Conservation (phyloP, 139 green algal species). For the Marvania coccoides region DNA sequence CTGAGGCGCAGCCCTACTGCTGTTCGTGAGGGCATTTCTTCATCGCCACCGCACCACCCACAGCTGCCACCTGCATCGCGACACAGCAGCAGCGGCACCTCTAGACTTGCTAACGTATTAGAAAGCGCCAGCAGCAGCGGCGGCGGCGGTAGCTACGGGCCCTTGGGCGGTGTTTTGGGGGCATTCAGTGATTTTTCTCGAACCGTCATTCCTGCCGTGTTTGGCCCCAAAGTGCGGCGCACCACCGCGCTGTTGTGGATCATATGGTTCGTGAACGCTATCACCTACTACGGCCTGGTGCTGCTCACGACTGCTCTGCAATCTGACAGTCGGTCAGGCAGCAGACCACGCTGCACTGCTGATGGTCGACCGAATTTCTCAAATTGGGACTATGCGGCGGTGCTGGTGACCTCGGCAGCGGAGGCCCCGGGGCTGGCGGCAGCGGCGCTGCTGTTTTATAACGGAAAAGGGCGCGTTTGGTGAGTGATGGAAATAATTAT, state of each 20-base stretch:
- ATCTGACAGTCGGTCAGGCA: background rate
- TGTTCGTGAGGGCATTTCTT: background rate
- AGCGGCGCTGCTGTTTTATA: conserved; percentile 9
- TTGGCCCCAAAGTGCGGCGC: conserved; percentile 12
- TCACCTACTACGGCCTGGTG: conserved; percentile 76
- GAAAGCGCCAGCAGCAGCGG: too few relatives aligned
- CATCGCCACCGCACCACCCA: background rate
- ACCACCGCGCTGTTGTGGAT: conserved; percentile 57
- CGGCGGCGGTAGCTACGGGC: too few relatives aligned
- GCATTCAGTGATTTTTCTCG: too few relatives aligned
- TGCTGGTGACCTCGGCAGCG: conserved; percentile 34
- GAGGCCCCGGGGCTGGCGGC: conserved; percentile 28
- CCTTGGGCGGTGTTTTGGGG: too few relatives aligned
- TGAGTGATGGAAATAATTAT: too few relatives aligned
- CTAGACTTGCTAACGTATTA: too few relatives aligned
- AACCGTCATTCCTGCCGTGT: conserved; percentile 11
- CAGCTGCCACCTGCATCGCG: too few relatives aligned
- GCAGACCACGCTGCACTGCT: background rate
- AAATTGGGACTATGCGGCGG: conserved; percentile 21
- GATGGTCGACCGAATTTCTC: conserved; percentile 10
- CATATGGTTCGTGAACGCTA: conserved; percentile 58
- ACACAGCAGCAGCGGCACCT: too few relatives aligned
- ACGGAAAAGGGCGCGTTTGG: conserved; percentile 13
- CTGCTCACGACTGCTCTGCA: conserved; percentile 60
- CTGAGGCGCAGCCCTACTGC: background rate